phyloP scores from a whole-genome alignment of 768 basidiomycete species.

The Boletellus ananiceps region DNA sequence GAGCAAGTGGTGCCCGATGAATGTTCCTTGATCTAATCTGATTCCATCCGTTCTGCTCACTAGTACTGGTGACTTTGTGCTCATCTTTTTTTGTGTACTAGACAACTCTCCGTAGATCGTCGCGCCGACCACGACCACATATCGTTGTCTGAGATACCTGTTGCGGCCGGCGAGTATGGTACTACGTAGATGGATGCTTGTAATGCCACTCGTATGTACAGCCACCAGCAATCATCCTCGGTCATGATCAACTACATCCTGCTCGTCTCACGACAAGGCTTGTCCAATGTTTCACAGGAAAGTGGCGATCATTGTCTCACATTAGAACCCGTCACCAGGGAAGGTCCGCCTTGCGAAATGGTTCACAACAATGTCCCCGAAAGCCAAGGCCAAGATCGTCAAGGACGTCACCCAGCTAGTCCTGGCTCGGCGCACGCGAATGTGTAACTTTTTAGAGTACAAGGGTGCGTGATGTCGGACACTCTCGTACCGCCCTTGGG shows the following conservation, averaged over 20 bases:
- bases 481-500: neutral
- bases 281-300: constrained; percentile 20
- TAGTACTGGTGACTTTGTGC: neutral
- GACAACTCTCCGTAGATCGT: neutral
- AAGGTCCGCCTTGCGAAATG: constrained; percentile 95
- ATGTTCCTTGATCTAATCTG: constrained; percentile 92
- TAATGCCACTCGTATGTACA: constrained; percentile 14
- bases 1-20: constrained; percentile 50
- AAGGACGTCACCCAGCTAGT: constrained; percentile 95
- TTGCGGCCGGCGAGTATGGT: neutral
- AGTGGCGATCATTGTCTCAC: constrained; percentile 6
- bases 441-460: constrained; percentile 97
- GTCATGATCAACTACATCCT: constrained; percentile 89
- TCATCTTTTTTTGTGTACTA: constrained; percentile 2
- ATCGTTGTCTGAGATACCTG: neutral
- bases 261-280: constrained; percentile 89
- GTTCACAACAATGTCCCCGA: constrained; percentile 81
- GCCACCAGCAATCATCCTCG: constrained; percentile 20
- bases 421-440: constrained; percentile 77
- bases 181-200: neutral
- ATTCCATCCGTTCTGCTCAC: constrained; percentile 28
- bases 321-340: constrained; percentile 42
- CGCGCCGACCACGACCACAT: neutral
- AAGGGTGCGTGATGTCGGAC: constrained; percentile 56
- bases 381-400: constrained; percentile 84